Percentiles rank a stretch among this genome's conserved stretches.
Conservation (phyloP, 257 asterid genomes). For the Ilex aquifolium region DNA sequence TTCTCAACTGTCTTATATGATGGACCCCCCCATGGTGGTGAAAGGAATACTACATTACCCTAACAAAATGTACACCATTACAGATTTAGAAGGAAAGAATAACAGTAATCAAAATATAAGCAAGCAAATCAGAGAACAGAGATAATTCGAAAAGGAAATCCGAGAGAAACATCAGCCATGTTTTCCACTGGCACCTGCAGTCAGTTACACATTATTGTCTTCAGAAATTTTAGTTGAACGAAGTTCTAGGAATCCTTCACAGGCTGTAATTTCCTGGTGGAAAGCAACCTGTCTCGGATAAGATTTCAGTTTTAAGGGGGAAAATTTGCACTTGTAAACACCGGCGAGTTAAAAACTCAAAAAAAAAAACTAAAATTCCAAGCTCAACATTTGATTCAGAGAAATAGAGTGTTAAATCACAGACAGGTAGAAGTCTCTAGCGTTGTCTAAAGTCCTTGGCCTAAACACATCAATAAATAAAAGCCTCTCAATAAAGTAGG, state of each 20-base stretch:
- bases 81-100: conserved; percentile 17
- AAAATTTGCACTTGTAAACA: too few relatives aligned
- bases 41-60: conserved; percentile 84
- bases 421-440: too few relatives aligned
- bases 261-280: not conserved
- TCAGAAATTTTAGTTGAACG: not conserved
- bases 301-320: too few relatives aligned
- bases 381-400: too few relatives aligned
- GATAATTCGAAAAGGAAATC: not conserved
- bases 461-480: too few relatives aligned
- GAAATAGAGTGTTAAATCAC: too few relatives aligned
- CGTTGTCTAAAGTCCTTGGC: too few relatives aligned
- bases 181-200: not conserved
- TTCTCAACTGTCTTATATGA: conserved; percentile 43
- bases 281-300: too few relatives aligned
- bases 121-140: not conserved
- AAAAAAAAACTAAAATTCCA: too few relatives aligned
- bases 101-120: conserved; percentile 8
- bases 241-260: not conserved
- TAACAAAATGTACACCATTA: conserved; percentile 22
- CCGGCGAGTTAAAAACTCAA: too few relatives aligned
- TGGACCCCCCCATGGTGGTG: conserved; percentile 99
- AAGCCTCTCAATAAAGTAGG: too few relatives aligned
- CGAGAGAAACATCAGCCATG: not conserved
- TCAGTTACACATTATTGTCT: not conserved